Percentiles rank a stretch among this genome's conserved stretches.
Evolutionary conservation across 345 rosid genomes (phyloP).

Genomic region (Eucalyptus viminalis): DNA sequence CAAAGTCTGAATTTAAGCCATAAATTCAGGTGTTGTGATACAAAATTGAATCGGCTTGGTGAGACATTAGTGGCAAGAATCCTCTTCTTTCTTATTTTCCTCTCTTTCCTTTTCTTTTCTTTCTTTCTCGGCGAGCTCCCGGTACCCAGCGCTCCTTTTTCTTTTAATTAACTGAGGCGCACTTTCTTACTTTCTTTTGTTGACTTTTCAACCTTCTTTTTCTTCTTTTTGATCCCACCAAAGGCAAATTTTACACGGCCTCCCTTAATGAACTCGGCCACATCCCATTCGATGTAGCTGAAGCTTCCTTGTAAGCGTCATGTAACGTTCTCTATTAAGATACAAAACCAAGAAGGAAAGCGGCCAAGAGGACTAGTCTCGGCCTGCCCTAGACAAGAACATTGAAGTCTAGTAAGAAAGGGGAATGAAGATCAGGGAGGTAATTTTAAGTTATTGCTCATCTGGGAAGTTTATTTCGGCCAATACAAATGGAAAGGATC

Average conservation of each 20-base stretch:
- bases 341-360: background rate
- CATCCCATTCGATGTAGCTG: background rate
- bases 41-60: rapidly evolving
- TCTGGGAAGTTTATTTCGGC: background rate
- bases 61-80: rapidly evolving
- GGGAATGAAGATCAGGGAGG: background rate
- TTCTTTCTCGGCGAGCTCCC: rapidly evolving
- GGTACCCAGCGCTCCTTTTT: rapidly evolving
- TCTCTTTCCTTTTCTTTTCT: too few relatives aligned
- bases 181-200: too few relatives aligned
- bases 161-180: too few relatives aligned
- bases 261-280: background rate
- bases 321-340: background rate
- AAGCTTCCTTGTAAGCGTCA: background rate
- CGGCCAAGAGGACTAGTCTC: background rate
- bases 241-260: background rate
- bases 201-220: too few relatives aligned
- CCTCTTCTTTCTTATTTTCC: too few relatives aligned
- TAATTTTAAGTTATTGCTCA: background rate
- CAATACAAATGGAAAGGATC: background rate
- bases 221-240: rapidly evolving
- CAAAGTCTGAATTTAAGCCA: rapidly evolving
- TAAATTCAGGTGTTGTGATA: rapidly evolving
- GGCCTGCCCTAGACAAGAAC: background rate
- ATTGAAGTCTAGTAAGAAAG: background rate